Evolutionary conservation across 352 stramenopile genomes (phyloP).

Genomic region (Phytophthora capsici): DNA sequence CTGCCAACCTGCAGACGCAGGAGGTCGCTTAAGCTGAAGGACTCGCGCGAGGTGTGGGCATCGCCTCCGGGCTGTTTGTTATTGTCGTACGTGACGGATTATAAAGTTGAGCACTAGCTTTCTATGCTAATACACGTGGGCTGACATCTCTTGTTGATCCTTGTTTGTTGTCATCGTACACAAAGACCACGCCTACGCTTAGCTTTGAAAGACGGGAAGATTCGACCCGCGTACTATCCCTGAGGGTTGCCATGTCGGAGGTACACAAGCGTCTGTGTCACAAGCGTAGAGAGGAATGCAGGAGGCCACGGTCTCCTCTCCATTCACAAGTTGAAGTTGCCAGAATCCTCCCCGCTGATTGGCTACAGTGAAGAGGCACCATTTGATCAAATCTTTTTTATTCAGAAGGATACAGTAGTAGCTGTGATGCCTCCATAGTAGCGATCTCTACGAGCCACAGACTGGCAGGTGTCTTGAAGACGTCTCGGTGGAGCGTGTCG

Average conservation of each 20-base stretch:
- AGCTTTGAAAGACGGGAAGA: constrained; percentile 3
- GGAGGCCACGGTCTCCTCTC: no score
- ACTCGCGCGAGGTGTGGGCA: background rate
- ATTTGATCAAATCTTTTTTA: background rate
- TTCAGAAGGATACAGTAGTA: no score
- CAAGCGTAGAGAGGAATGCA: no score
- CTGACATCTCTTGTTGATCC: constrained; percentile 4
- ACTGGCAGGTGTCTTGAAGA: background rate
- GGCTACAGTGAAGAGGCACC: constrained; percentile 5
- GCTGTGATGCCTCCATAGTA: no score
- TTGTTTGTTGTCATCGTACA: background rate
- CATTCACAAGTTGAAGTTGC: constrained; percentile 21
- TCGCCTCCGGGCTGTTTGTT: constrained; percentile 11
- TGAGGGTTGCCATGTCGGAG: constrained; percentile 6
- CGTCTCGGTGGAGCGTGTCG: constrained; percentile 9
- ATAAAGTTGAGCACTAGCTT: background rate
- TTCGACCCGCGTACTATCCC: constrained; percentile 3
- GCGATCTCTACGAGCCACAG: background rate
- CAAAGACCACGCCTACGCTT: background rate
- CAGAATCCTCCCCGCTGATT: constrained; percentile 4
- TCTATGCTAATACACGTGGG: constrained; percentile 17
- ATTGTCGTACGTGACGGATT: constrained; percentile 22
- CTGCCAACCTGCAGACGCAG: constrained; percentile 66
- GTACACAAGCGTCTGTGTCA: background rate
- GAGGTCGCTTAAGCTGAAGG: constrained; percentile 38